Evolutionary conservation across 805 yeast species (phyloP), one percentile per base, ranked within the genome.

Genomic region (Yarrowia keelungensis): DNA sequence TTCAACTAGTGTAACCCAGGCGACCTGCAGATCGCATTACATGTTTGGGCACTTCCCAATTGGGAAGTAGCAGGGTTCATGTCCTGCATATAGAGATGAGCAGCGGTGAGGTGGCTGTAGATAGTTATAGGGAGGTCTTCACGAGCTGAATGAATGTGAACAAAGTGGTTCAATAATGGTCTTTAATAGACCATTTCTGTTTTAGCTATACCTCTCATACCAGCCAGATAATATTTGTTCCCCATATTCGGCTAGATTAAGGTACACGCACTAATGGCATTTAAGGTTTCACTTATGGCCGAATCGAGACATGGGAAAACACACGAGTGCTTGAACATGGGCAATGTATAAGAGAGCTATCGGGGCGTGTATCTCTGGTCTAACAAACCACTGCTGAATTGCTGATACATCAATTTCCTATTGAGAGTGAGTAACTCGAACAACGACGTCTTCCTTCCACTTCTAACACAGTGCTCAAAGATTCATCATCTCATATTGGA

Each of bases 401-500:
- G 62, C 62, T 41, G 62, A 41, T 38, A 53, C n/a, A 26, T 51
- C 53, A 49, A 14, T 50, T 10, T 16, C n/a, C 16, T 26, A 11
- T 59, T 59, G 65, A 59, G 65, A 59, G 65, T 59, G 65, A 59
- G 65, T 59, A 53, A n/a, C 49, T 26, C 49, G 49, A 41, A 7
- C 14, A 15, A 12, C 15, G 46, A 8, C 46, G 3, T n/a, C 11
- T n/a, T 14, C 43, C 26, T 9, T 22, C 36, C 15, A 22, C 5
- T 11, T 14, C 51, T 59, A 59, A 59, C 65, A n/a, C 65, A 59
- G 65, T 59, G 65, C 65, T 58, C 16, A 43, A 45, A 19, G 65
- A 59, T 45, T 59, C 65, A 43, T 35, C 65, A 32, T 59, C 65
- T 43, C 65, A 59, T 35, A 59, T 59, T 19, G 65, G 65, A 12